Evolutionary conservation across 768 basidiomycete species (phyloP), one percentile per base, ranked within the genome.

Genomic region (Suillus cothurnatus): DNA sequence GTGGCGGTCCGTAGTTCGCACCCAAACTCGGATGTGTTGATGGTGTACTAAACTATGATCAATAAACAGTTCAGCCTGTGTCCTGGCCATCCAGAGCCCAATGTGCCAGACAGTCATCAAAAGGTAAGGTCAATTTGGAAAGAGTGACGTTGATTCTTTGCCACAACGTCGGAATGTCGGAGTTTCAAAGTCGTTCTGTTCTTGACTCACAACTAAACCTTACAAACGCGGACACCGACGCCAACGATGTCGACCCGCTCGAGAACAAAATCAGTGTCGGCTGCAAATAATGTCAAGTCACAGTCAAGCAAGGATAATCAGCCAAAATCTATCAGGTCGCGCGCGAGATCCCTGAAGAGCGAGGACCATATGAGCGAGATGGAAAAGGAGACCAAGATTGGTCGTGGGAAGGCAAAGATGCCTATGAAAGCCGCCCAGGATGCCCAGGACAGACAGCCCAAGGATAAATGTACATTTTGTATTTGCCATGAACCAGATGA

Each of bases 401-500:
- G 66, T 26, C 67, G 67, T 43, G 68, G 61, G 17, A 76, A 73
- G 67, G 66, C 71, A 66, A 77, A 75, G 64, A 21, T 62, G 26
- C 70, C 57, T 38, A 11, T 64, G 47, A 72, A 68, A 59, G 64
- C 66, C 15, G 34, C 72, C 53, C 68, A 65, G 67, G 68, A 67
- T 17, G 43, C 72, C 56, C 69, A 64, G 69, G 68, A 69, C 21
- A 58, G 70, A 57, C 68, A 61, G 39, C 61, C 64, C 45, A 72
- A 74, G 65, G 64, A 64, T 70, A 71, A 64, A 74, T 71, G 36
- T 71, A 73, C 45, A 63, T 81, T 84, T 69, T 94, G 93, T 78
- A 76, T 83, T 0, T 95, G 93, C 75, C 81, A 82, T 28, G 83
- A 84, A 58, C 84, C 83, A 45, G 89, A 94, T 74, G 89, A 93